These are phyloP conservation scores for Rhodotorula sp. DNA, from an alignment of 1,284 basidiomycete genomes.

Conservation along the genomic window DNA sequence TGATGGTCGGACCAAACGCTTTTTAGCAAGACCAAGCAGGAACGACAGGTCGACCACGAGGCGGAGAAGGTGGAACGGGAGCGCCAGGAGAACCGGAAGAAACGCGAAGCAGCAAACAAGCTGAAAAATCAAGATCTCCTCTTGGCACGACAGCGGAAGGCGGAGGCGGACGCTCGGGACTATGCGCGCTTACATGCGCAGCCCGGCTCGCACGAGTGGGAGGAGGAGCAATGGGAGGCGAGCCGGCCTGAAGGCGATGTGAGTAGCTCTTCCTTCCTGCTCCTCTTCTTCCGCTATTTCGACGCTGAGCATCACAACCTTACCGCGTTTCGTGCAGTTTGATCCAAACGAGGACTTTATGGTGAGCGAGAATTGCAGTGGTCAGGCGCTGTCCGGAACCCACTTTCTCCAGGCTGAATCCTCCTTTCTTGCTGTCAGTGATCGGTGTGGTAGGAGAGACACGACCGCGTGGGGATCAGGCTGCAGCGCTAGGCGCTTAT, in stretches of 20 bases:
- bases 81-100: constrained; percentile 67
- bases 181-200: constrained; percentile 10
- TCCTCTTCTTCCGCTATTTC: neutral
- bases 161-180: constrained; percentile 61
- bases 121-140: constrained; percentile 72
- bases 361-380: neutral
- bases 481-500: no score
- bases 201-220: constrained; percentile 49
- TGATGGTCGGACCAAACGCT: neutral
- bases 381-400: no score
- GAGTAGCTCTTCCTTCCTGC: neutral
- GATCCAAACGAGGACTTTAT: constrained; percentile 42
- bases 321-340: neutral
- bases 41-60: constrained; percentile 19
- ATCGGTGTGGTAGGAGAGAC: no score
- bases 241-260: constrained; percentile 28
- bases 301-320: neutral
- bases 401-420: no score
- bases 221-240: constrained; percentile 30
- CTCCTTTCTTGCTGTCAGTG: no score
- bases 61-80: constrained; percentile 64
- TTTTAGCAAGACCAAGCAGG: constrained; percentile 61
- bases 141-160: constrained; percentile 63
- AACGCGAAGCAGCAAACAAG: constrained; percentile 62
- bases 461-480: no score